Base-by-base conservation (phyloP, 352 stramenopile genomes). In the Phytophthora syringae region DNA sequence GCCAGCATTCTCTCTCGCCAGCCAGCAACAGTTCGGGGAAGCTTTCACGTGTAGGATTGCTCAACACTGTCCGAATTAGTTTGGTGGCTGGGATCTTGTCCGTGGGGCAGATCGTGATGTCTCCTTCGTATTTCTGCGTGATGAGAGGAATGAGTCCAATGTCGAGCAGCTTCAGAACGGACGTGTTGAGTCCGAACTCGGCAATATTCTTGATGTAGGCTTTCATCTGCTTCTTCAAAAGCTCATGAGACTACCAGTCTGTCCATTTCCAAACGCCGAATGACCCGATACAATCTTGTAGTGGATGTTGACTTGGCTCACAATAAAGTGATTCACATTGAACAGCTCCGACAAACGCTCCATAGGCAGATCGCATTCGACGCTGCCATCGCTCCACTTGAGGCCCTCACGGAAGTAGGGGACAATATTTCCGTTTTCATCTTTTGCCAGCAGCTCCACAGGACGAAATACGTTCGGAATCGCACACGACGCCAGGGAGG, bases 281-380 rank as follows among this genome's bases (percentile, higher is more conserved):
- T 96, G 86, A 11, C 85, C 84, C 6, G 88, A 94, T 3, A 95
- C 85, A 40, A 89, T 77, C 63, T 95, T 95, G 80, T 95, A 92
- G 66, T 93, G 87, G 21, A 91, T 82, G 52, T 95, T 95, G 22
- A 97, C 92, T 74, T 99, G 98, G 55, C 88, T 98, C 52, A 99
- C 96, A 52, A 99, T 98, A 61, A 99, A 99, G 64, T 99, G 97
- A 70, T 99, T 99, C 18, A 99, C 93, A 74, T 99, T 99, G 79
- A 99, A 99, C 36, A 99, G 88, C 69, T 98, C 91, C 6, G 84
- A 89, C n/a, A 98, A 70, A 18, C 93, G 82, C 64, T 99, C 89
- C 96, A 99, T 99, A 7, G 97, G 97, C 40, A 99, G 73, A 76
- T 99, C 97, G 60, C 84, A 93, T 67, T 97, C 86, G 39, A 96